Evolutionary conservation across 192 early-diverging fungal species (phyloP).

Genomic region (Spizellomyces punctatus): DNA sequence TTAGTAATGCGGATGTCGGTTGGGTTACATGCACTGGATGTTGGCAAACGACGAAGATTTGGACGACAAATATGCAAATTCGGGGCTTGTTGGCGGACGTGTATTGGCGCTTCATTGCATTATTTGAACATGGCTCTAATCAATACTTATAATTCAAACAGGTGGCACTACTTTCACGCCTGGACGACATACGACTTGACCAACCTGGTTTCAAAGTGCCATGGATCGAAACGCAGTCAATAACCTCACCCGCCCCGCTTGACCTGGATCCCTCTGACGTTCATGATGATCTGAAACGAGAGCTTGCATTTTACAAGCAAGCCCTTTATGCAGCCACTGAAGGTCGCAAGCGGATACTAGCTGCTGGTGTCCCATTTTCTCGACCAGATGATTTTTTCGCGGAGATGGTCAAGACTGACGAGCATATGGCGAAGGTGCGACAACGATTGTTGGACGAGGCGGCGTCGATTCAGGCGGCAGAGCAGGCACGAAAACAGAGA

Average conservation of each 20-base stretch:
- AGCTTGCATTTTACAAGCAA: slow-evolving; percentile 92
- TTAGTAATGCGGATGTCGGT: background rate
- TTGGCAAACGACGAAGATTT: too few relatives aligned
- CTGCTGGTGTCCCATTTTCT: slow-evolving; percentile 72
- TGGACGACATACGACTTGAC: slow-evolving; percentile 45
- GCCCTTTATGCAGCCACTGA: slow-evolving; percentile 75
- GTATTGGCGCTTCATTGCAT: too few relatives aligned
- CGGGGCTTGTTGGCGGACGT: too few relatives aligned
- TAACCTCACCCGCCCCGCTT: slow-evolving; percentile 43
- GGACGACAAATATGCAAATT: too few relatives aligned
- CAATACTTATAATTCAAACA: slow-evolving; percentile 8
- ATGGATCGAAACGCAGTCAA: slow-evolving; percentile 50
- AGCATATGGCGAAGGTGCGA: slow-evolving; percentile 90
- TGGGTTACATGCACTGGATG: background rate
- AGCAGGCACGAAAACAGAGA: slow-evolving; percentile 84
- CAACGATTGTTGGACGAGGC: slow-evolving; percentile 84
- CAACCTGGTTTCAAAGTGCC: slow-evolving; percentile 37
- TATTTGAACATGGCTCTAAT: background rate
- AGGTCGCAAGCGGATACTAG: slow-evolving; percentile 64
- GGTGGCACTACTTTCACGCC: slow-evolving; percentile 41
- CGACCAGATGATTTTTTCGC: slow-evolving; percentile 97
- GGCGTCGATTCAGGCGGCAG: slow-evolving; percentile 75
- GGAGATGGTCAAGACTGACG: slow-evolving; percentile 97
- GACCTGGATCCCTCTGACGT: slow-evolving; percentile 52
- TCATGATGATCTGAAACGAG: slow-evolving; percentile 89